Evolutionary conservation across 2,329 filamentous ascomycete species (phyloP), one percentile per base, ranked within the genome.

Genomic region (Cordyceps cicadae): DNA sequence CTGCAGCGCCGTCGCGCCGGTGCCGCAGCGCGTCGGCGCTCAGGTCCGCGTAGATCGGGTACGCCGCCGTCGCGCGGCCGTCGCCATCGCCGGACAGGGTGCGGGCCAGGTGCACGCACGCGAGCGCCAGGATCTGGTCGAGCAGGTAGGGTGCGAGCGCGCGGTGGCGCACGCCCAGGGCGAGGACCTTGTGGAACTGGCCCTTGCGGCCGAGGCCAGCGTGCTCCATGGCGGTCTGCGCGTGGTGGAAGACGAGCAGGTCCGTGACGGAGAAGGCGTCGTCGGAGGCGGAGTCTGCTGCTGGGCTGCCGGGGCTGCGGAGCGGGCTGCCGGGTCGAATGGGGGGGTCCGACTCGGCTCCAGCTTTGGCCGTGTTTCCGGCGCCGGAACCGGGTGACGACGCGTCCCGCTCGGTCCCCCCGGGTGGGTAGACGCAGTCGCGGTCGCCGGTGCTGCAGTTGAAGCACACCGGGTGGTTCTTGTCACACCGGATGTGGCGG

Each of bases 111-210:
- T 60, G 50, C 58, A 54, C 45, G 21, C 49, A 54, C 39, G 73
- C 70, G 45, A 74, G 66, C 21, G 72, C 74, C 21, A 77, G 68
- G 4, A 74, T 29, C 53, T 73, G 68, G 56, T 76, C 71, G 64
- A 76, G 70, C 2, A 77, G 65, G 60, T 73, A 77, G 0, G 71
- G 75, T n/a, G 69, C 64, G 17, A 59, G 59, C 15, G 14, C 7
- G 5, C 51, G 46, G 21, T 56, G 53, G 8, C 53, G 51, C 53
- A 61, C 9, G 5, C 52, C 59, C 0, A 61, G 17, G 5, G 58
- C 32, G 17, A 60, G 41, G 19, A 60, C 50, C n/a, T 41, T 52
- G 37, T 54, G 43, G 19, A 60, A 54, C 12, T 54, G 41, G 12
- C 51, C 58, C 14, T 54, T 50, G 19, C 32, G 41, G 21, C 58